These are phyloP conservation scores for Melampsora abietis-canadensis DNA, from an alignment of 1,284 basidiomycete species.

Conservation along the genomic window DNA sequence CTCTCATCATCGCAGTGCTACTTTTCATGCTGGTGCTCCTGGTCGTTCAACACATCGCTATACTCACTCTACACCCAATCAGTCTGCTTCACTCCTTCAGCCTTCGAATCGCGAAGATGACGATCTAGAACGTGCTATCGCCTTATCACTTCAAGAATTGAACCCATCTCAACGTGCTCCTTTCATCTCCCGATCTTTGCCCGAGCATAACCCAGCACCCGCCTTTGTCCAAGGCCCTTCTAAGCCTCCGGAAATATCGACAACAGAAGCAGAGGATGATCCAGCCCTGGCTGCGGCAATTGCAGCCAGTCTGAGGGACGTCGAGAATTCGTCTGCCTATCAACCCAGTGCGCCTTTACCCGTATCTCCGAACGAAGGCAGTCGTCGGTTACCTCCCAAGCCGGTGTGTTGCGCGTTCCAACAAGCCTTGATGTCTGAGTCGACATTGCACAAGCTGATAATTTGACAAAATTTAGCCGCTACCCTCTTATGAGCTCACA, in stretches of 20 bases:
- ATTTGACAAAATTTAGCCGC: neutral
- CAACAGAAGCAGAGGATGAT: constrained; percentile 74
- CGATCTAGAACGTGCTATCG: constrained; percentile 88
- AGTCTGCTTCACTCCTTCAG: constrained; percentile 44
- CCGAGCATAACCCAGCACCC: neutral
- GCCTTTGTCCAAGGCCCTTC: constrained; percentile 11
- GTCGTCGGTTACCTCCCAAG: constrained; percentile 1
- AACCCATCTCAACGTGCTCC: constrained; percentile 33
- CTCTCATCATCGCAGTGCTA: constrained; percentile 48
- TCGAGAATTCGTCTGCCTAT: constrained; percentile 61
- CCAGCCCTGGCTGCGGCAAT: constrained; percentile 90
- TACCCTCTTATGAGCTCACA: constrained; percentile 2
- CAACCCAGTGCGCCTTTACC: constrained; percentile 40
- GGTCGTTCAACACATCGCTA: constrained; percentile 13
- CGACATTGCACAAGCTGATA: neutral
- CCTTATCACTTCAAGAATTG: constrained; percentile 67
- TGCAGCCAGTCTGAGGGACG: constrained; percentile 86
- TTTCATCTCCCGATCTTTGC: constrained; percentile 7
- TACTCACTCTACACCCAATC: constrained; percentile 43
- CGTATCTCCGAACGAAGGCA: constrained; percentile 4
- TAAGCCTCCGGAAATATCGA: constrained; percentile 28
- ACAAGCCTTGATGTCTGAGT: neutral
- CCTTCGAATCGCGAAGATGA: constrained; percentile 68
- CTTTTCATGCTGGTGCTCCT: constrained; percentile 20
- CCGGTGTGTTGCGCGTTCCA: constrained; percentile 8